Evolutionary conservation across 1,139 yeast genomes (phyloP), one percentile per base, ranked within the genome.

Genomic region (Saccharomycopsis hybrid): DNA sequence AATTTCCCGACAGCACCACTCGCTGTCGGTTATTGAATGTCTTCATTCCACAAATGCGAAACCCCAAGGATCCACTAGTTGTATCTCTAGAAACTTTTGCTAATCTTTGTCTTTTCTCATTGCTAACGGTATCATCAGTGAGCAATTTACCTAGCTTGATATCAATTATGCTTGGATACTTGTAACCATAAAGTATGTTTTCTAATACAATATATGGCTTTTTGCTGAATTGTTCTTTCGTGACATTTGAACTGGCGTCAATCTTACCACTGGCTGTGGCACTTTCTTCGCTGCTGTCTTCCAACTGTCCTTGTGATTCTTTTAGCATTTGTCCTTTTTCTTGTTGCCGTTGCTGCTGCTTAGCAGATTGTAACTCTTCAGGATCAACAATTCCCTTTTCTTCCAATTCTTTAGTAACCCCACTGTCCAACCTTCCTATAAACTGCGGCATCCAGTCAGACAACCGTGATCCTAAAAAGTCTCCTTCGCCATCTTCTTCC

Each of bases 31-130:
- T n/a, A n/a, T n/a, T n/a, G n/a, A 66, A 73, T 2, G 84, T 65
- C 58, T 82, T 83, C 95, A 92, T 86, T 0, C 98, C 98, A 58
- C 97, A 90, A 1, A 92, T 76, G 53, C 98, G 70, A 56, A 84
- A 80, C 25, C 79, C 74, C 24, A 86, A 68, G 1, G 82, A 67
- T 0, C 97, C 96, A 48, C 94, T 83, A 1, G 97, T 92, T 1
- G 97, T 90, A 0, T 70, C 56, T 1, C 66, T 62, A 41, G 94
- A 76, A 0, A 92, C 97, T 40, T 72, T 65, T 35, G 68, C 69
- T 59, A 92, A 67, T 41, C 97, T 63, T 42, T 67, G 67, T 18
- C 68, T 71, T 61, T 92, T 92, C 35, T 80, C 95, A 0, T 60
- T 65, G 1, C 72, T 49, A 0, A 87, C 78, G 3, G 68, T 65